Conservation (phyloP, 2,329 filamentous ascomycete species). For the Chrysoporthe cubensis region DNA sequence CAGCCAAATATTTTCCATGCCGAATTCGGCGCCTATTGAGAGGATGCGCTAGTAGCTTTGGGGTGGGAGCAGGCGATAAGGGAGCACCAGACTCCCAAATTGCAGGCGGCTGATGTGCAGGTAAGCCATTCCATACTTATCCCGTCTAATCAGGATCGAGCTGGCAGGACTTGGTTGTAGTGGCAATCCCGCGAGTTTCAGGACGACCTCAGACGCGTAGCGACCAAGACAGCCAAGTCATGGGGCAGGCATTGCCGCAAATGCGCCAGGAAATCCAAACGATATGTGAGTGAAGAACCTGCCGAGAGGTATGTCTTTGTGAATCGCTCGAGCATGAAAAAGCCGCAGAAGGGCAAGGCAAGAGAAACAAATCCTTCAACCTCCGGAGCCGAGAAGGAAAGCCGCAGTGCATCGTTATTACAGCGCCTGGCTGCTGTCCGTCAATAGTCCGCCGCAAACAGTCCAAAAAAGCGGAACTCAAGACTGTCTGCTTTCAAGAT, state of each 20-base stretch:
- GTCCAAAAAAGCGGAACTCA: too few species aligned
- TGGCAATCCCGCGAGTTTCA: slow-evolving; percentile 18
- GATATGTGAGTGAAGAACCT: not conserved
- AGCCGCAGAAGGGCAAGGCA: too few species aligned
- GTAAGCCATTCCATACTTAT: not conserved
- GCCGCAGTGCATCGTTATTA: not conserved
- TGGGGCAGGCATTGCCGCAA: slow-evolving; percentile 23
- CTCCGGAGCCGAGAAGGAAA: too few species aligned
- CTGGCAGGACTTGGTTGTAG: not conserved
- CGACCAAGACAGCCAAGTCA: slow-evolving; percentile 20
- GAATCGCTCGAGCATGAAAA: too few species aligned
- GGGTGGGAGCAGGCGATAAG: slow-evolving; percentile 23
- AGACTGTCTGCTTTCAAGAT: not conserved
- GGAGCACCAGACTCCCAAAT: not conserved
- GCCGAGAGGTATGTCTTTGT: not conserved
- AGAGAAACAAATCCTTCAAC: too few species aligned
- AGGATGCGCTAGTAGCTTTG: slow-evolving; percentile 13
- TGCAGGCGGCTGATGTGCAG: slow-evolving; percentile 21
- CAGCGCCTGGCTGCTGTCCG: too few species aligned
- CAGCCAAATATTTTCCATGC: slow-evolving; percentile 11
- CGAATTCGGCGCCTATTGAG: slow-evolving; percentile 9
- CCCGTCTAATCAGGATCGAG: not conserved
- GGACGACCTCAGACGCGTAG: slow-evolving; percentile 10
- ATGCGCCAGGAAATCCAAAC: slow-evolving; percentile 3
- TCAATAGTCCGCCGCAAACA: too few species aligned